These are phyloP conservation scores for Articulospora tetracladia DNA, from an alignment of 495 filamentous ascomycete species.

Conservation along the genomic window DNA sequence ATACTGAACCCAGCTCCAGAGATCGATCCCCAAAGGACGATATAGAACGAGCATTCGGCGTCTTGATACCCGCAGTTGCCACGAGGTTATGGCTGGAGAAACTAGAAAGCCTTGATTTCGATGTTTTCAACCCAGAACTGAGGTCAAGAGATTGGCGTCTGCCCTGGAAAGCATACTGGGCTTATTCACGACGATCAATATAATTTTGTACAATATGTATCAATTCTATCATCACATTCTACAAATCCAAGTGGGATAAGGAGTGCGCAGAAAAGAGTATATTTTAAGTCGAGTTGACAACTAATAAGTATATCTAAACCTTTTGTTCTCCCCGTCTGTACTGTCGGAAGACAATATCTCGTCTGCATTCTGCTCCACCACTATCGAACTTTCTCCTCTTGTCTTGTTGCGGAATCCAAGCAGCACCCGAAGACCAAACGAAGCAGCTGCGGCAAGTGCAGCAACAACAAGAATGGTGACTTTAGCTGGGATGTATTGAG, in stretches of 20 bases:
- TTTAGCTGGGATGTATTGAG: slow-evolving; percentile 61
- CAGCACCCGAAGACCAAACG: slow-evolving; percentile 32
- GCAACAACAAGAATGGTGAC: slow-evolving; percentile 42
- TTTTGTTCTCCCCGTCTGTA: slow-evolving; percentile 13
- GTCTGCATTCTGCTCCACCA: background rate
- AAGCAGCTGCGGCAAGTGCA: slow-evolving; percentile 22
- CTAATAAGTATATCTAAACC: slow-evolving; percentile 15
- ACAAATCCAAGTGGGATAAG: no score
- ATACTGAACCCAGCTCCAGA: slow-evolving; percentile 31
- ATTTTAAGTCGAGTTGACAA: no score
- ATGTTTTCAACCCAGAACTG: slow-evolving; percentile 65
- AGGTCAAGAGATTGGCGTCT: slow-evolving; percentile 77
- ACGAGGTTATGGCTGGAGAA: slow-evolving; percentile 73
- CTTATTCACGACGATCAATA: slow-evolving; percentile 32
- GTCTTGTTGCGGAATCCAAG: slow-evolving; percentile 45
- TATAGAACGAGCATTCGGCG: slow-evolving; percentile 65
- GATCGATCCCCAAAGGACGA: slow-evolving; percentile 43
- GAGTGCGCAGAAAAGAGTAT: no score
- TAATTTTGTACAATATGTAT: slow-evolving; percentile 1
- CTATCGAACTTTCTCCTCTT: slow-evolving; percentile 27
- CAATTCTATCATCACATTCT: background rate
- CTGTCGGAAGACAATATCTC: background rate
- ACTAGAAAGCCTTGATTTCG: slow-evolving; percentile 77
- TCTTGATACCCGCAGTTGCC: slow-evolving; percentile 75
- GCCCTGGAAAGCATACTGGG: slow-evolving; percentile 81